phyloP scores from a whole-genome alignment of 345 rosid genomes.

The Lagerstroemia speciosa region DNA sequence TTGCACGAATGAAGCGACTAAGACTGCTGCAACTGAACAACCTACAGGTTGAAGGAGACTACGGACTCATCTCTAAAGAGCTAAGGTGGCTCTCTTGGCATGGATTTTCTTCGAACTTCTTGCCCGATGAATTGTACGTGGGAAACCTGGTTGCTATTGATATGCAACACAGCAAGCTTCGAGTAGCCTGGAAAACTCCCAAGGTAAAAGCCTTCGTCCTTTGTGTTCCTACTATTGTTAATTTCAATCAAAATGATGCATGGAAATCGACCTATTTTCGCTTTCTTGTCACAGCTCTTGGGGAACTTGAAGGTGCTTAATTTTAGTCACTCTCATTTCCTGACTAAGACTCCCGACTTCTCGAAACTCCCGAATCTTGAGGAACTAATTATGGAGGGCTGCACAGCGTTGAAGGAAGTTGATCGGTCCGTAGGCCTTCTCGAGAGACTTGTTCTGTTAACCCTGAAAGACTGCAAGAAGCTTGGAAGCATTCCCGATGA shows the following conservation, averaged over 20 bases:
- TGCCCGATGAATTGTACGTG: neutral
- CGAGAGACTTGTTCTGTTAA: neutral
- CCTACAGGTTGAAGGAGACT: too few relatives aligned
- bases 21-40: too few relatives aligned
- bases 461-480: neutral
- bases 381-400: neutral
- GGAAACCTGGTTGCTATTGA: neutral
- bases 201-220: too few relatives aligned
- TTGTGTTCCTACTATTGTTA: too few relatives aligned
- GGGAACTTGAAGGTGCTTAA: too few relatives aligned
- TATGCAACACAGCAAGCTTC: neutral
- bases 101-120: neutral
- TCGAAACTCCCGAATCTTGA: neutral
- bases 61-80: too few relatives aligned
- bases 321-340: too few relatives aligned
- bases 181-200: neutral
- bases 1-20: conserved; percentile 12
- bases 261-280: neutral
- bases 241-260: too few relatives aligned
- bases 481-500: neutral
- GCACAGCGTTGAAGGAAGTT: neutral
- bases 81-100: conserved; percentile 12
- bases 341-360: conserved; percentile 5
- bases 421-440: too few relatives aligned
- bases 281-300: too few relatives aligned